phyloP scores from a whole-genome alignment of 2,329 filamentous ascomycete species.

The Endoconidiophora laricicola region DNA sequence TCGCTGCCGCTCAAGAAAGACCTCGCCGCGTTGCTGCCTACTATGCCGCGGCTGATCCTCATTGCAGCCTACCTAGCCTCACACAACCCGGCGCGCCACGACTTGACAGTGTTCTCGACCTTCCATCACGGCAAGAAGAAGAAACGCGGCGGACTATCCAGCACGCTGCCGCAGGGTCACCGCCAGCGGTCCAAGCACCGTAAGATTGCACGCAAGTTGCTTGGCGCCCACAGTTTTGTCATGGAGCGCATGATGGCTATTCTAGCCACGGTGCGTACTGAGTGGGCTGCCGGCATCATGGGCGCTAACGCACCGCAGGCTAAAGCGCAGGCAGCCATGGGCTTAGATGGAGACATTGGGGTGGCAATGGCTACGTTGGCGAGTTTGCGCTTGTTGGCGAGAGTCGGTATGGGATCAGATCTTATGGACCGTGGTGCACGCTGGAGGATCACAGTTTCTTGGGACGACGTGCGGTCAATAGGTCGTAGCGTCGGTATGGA shows the following conservation, averaged over 20 bases:
- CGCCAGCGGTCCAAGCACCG: slow-evolving; percentile 35
- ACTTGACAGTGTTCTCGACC: slow-evolving; percentile 60
- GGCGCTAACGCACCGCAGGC: slow-evolving; percentile 19
- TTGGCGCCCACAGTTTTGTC: slow-evolving; percentile 61
- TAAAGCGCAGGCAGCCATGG: slow-evolving; percentile 17
- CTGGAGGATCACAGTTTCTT: slow-evolving; percentile 65
- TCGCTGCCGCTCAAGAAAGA: slow-evolving; percentile 18
- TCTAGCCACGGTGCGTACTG: slow-evolving; percentile 46
- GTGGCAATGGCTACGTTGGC: slow-evolving; percentile 56
- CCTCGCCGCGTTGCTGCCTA: slow-evolving; percentile 45
- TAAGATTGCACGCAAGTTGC: slow-evolving; percentile 59
- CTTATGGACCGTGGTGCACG: slow-evolving; percentile 51
- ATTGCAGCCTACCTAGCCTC: slow-evolving; percentile 67
- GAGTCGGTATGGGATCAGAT: slow-evolving; percentile 46
- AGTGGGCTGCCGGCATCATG: slow-evolving; percentile 28
- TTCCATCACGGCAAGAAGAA: slow-evolving; percentile 37
- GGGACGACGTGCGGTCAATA: slow-evolving; percentile 56
- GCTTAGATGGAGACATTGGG: slow-evolving; percentile 38
- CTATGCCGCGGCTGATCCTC: slow-evolving; percentile 56
- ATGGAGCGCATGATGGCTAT: slow-evolving; percentile 67
- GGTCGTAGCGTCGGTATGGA: slow-evolving; percentile 63
- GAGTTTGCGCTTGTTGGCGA: slow-evolving; percentile 51
- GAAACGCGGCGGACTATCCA: slow-evolving; percentile 31
- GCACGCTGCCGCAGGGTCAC: slow-evolving; percentile 18
- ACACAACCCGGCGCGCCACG: slow-evolving; percentile 60